Base-by-base conservation (phyloP, 371 early-diverging fungal species). In the Haplosporangium sp. region DNA sequence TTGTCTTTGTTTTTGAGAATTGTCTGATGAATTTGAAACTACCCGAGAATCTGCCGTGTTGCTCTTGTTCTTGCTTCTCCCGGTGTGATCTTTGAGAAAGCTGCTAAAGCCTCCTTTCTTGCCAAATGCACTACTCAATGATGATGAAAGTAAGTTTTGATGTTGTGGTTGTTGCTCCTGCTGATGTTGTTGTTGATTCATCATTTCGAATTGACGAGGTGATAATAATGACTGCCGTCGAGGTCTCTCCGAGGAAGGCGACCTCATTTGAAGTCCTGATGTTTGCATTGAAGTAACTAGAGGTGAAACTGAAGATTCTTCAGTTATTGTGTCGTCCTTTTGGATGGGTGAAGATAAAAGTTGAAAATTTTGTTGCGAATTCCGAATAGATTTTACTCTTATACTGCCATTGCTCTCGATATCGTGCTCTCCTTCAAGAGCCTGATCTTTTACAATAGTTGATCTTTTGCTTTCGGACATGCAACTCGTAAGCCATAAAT, bases 201-300 rank as follows among this genome's bases (percentile, higher is more conserved):
- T 58, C 20, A 52, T 34, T 58, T 71, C 44, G 7, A 71, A 61
- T 13, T 71, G 71, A 13, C 71, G 65, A 4, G 65, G 71, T n/a
- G 55, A 65, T 42, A 71, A 48, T 11, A 71, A 34, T 13, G 71
- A 71, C 52, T 42, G 59, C 3, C 71, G 64, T 6, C 71, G 71
- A 34, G 71, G 71, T 48, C 71, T 60, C 42, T 60, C 68, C 3
- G 19, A n/a, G 15, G 40, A 35, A 7, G 53, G n/a, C 6, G 7
- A 27, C 7, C 13, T 13, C 3, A 37, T 40, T 10, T 61, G 19
- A 15, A 8, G 61, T 19, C n/a, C 44, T 40, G 10, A 15, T 10
- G 45, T 10, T 13, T 15, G 45, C 15, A 13, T 42, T 4, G 48
- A n/a, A 6, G n/a, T 50, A 34, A 34, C 20, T 34, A 35, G 15